A percentile compares a stretch with the other conserved stretches of the same genome.
phyloP scores from a whole-genome alignment of 2,329 filamentous ascomycete genomes.

The Penicillium paneum region DNA sequence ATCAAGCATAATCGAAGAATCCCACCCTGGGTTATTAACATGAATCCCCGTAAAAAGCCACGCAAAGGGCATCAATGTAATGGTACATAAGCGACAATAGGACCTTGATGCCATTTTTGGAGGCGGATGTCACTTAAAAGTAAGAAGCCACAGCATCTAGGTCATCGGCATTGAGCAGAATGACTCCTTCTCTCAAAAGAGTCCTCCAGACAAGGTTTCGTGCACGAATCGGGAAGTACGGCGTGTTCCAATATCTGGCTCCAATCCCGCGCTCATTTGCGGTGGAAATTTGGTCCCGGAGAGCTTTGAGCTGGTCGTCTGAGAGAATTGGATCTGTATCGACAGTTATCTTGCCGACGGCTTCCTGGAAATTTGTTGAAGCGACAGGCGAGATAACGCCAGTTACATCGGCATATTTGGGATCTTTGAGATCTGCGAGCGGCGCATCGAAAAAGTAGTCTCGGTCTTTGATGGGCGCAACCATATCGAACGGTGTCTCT shows the following conservation, averaged over 20 bases:
- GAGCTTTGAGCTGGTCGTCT: conserved; percentile 46
- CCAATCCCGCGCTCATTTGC: conserved; percentile 58
- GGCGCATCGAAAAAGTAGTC: conserved; percentile 63
- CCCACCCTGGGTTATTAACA: not conserved
- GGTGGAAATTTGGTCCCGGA: conserved; percentile 51
- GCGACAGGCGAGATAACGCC: conserved; percentile 53
- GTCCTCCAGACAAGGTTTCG: conserved; percentile 58
- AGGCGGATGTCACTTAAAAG: conserved; percentile 19
- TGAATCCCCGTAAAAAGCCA: not conserved
- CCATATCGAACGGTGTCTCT: conserved; percentile 50
- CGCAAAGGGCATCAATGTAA: not conserved
- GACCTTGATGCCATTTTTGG: not conserved
- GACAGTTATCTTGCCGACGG: conserved; percentile 41
- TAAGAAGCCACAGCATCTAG: conserved; percentile 49
- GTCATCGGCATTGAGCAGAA: conserved; percentile 64
- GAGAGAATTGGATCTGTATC: conserved; percentile 33
- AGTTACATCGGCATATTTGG: conserved; percentile 47
- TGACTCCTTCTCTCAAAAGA: conserved; percentile 57
- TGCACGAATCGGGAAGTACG: conserved; percentile 57
- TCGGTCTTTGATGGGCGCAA: conserved; percentile 46
- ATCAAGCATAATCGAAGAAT: not conserved
- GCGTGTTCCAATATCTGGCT: conserved; percentile 62
- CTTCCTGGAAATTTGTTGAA: conserved; percentile 49
- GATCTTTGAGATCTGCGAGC: conserved; percentile 44
- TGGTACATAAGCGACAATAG: not conserved